Evolutionary conservation across 2,329 filamentous ascomycete species (phyloP), one percentile per base, ranked within the genome.

Genomic region (Mariannaea sp.): DNA sequence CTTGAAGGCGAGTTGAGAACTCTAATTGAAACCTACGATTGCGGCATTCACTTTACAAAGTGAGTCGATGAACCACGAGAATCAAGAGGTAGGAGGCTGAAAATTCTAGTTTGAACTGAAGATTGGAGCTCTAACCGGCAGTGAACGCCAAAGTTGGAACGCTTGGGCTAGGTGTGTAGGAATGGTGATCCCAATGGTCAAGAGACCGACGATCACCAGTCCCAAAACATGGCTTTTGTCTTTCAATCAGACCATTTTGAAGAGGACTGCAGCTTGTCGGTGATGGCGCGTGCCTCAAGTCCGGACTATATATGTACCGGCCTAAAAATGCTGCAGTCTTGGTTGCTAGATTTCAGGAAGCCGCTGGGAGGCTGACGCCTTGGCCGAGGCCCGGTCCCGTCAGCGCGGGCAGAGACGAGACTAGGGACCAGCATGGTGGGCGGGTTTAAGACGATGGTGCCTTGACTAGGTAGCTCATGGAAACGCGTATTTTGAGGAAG

Each of bases 321-420:
- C 17, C 32, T 24, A 29, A 16, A 22, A 24, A n/a, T 27, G 14
- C 5, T 26, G 26, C 39, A 33, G 30, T 39, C 41, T n/a, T 26
- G 13, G 24, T 45, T 29, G 40, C 36, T 39, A 17, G 27, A 26
- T 41, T 22, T 20, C 30, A 10, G 49, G 22, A 32, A 19, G 30
- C 14, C 38, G 24, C 36, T 19, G 45, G 44, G 45, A 54, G 39
- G 51, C 51, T 45, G 51, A 49, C 22, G 45, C 38, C 41, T 53
- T 30, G 44, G 13, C 36, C 49, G 39, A 27, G 22, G 29, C 22
- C 40, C 33, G 26, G 35, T 16, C 13, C 42, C 29, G 30, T 29
- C 27, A n/a, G 27, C 16, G 49, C 39, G 36, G 42, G 32, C 35
- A 40, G 32, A 27, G 35, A 26, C 36, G 20, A 40, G 32, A 46